A percentile compares a stretch with the other conserved stretches of the same genome.
phyloP scores from a whole-genome alignment of 2,329 filamentous ascomycete species.

The Colletotrichum euphorbiae region DNA sequence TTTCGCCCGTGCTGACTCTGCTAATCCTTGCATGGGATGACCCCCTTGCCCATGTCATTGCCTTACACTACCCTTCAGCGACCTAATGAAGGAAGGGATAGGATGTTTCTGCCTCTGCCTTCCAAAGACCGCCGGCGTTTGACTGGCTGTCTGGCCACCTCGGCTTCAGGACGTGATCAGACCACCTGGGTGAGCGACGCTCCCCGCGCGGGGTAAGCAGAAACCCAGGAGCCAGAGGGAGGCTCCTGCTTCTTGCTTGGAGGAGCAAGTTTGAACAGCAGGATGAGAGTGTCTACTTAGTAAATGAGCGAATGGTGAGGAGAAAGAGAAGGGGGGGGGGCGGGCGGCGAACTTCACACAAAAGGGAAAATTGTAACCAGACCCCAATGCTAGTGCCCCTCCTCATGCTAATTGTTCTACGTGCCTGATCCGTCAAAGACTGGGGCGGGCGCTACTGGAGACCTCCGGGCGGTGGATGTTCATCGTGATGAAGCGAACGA shows the following conservation, averaged over 20 bases:
- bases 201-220: constrained; percentile 31
- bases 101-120: neutral
- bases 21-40: constrained; percentile 1
- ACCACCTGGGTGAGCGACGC: constrained; percentile 14
- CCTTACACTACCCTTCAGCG: neutral
- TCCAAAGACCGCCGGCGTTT: constrained; percentile 30
- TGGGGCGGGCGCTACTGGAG: constrained; percentile 14
- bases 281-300: neutral
- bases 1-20: constrained; percentile 14
- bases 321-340: neutral
- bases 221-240: constrained; percentile 11
- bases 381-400: neutral
- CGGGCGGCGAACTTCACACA: neutral
- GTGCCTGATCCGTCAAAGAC: neutral
- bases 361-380: too few species aligned
- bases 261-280: neutral
- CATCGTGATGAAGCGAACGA: constrained; percentile 22
- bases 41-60: neutral
- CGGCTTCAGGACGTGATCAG: constrained; percentile 26
- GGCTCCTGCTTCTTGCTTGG: neutral
- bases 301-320: neutral
- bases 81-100: neutral
- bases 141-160: constrained; percentile 29
- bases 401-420: neutral
- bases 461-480: neutral